Percentiles rank a stretch among this genome's conserved stretches.
Conservation (phyloP, 2,329 filamentous ascomycete species). For the Microascus cirrosus region DNA sequence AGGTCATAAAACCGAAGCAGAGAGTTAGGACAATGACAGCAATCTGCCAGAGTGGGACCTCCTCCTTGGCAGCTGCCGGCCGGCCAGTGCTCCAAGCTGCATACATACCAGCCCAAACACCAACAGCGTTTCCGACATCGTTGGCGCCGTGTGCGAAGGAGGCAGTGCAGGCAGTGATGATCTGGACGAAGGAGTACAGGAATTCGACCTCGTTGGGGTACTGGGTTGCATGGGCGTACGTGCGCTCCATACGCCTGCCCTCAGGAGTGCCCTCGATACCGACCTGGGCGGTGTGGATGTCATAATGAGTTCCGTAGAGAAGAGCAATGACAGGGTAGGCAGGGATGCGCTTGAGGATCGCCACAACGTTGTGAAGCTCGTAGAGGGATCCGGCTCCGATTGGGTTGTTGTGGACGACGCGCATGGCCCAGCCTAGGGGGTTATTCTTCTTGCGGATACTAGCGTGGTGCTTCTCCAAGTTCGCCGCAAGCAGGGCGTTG, state of each 20-base stretch:
- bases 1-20: conserved; percentile 58
- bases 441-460: conserved; percentile 51
- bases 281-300: conserved; percentile 66
- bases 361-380: conserved; percentile 59
- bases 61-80: conserved; percentile 48
- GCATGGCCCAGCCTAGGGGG: conserved; percentile 76
- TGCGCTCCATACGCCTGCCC: conserved; percentile 57
- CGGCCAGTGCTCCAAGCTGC: conserved; percentile 53
- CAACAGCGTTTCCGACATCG: conserved; percentile 62
- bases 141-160: conserved; percentile 70
- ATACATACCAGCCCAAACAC: conserved; percentile 62
- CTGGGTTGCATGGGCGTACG: conserved; percentile 53
- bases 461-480: conserved; percentile 46
- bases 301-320: conserved; percentile 70
- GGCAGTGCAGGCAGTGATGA: conserved; percentile 59
- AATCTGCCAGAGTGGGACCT: conserved; percentile 66
- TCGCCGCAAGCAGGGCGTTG: conserved; percentile 48
- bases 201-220: conserved; percentile 63
- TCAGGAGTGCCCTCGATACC: conserved; percentile 64
- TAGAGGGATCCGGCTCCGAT: conserved; percentile 64
- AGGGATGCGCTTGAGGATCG: conserved; percentile 53
- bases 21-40: conserved; percentile 55
- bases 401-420: conserved; percentile 61
- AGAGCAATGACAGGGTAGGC: conserved; percentile 51
- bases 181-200: conserved; percentile 54